These are phyloP conservation scores for Salix arbutifolia DNA, from an alignment of 345 rosid genomes.

Conservation along the genomic window DNA sequence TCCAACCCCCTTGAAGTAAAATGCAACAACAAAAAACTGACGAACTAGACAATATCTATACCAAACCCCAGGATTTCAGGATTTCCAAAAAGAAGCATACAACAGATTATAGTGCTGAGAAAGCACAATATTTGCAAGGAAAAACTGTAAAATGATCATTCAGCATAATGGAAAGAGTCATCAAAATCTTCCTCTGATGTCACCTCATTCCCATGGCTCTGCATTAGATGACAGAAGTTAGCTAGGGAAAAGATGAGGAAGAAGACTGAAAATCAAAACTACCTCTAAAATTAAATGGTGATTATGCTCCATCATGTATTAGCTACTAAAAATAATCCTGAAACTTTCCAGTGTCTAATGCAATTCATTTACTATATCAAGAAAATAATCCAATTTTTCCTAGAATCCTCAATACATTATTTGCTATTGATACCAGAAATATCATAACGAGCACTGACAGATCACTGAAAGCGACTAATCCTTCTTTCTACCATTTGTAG, in stretches of 20 bases:
- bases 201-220: slow-evolving; percentile 61
- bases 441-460: not conserved
- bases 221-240: not conserved
- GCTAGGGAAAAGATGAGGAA: not conserved
- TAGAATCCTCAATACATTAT: not conserved
- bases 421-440: not conserved
- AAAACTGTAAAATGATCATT: not conserved
- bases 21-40: not conserved
- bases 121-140: not conserved
- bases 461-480: not conserved
- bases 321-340: not conserved
- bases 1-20: not conserved
- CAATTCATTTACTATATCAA: not conserved
- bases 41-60: not conserved
- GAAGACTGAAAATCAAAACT: not conserved
- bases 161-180: slow-evolving; percentile 26
- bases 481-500: not conserved
- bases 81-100: not conserved
- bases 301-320: not conserved
- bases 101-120: slow-evolving; percentile 1
- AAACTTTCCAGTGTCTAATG: not conserved
- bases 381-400: not conserved
- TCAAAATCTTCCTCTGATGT: slow-evolving; percentile 58
- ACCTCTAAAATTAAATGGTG: not conserved
- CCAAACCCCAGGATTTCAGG: not conserved